Conservation (phyloP, 805 yeast genomes). For the Debaryomyces maramus region DNA sequence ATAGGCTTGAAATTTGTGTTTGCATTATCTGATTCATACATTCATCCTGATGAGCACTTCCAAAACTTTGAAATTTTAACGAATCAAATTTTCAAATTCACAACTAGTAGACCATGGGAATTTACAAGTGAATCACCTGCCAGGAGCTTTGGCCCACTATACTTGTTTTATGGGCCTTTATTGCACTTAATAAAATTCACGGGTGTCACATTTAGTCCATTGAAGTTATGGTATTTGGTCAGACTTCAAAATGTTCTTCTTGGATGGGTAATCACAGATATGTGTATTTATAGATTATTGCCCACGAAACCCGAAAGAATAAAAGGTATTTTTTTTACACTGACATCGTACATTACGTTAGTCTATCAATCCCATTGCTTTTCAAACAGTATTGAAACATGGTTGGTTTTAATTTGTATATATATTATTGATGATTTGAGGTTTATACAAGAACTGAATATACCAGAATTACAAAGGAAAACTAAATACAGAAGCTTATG, state of each 20-base stretch:
- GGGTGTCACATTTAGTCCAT: slow-evolving; percentile 43
- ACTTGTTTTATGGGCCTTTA: slow-evolving; percentile 69
- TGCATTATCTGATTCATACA: slow-evolving; percentile 73
- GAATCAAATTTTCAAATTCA: slow-evolving; percentile 42
- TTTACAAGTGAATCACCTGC: slow-evolving; percentile 58
- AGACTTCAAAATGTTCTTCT: slow-evolving; percentile 50
- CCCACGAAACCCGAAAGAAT: slow-evolving; percentile 51
- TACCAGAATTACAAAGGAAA: neutral
- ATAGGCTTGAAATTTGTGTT: slow-evolving; percentile 53
- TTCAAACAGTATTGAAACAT: slow-evolving; percentile 82
- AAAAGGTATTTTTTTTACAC: slow-evolving; percentile 49
- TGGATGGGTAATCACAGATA: slow-evolving; percentile 39
- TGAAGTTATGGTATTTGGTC: slow-evolving; percentile 51
- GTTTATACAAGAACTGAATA: slow-evolving; percentile 16
- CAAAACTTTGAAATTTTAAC: slow-evolving; percentile 82
- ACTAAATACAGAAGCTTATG: slow-evolving; percentile 11
- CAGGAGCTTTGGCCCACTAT: slow-evolving; percentile 69
- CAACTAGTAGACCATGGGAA: slow-evolving; percentile 77
- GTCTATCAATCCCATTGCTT: slow-evolving; percentile 84
- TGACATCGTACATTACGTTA: slow-evolving; percentile 68
- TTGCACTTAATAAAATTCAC: slow-evolving; percentile 33
- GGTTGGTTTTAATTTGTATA: slow-evolving; percentile 49
- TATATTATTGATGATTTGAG: slow-evolving; percentile 49
- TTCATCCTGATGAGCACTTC: slow-evolving; percentile 97
- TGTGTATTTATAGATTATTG: slow-evolving; percentile 46